phyloP scores from a whole-genome alignment of 208 protist genomes.

The Crithidia fasciculata region DNA sequence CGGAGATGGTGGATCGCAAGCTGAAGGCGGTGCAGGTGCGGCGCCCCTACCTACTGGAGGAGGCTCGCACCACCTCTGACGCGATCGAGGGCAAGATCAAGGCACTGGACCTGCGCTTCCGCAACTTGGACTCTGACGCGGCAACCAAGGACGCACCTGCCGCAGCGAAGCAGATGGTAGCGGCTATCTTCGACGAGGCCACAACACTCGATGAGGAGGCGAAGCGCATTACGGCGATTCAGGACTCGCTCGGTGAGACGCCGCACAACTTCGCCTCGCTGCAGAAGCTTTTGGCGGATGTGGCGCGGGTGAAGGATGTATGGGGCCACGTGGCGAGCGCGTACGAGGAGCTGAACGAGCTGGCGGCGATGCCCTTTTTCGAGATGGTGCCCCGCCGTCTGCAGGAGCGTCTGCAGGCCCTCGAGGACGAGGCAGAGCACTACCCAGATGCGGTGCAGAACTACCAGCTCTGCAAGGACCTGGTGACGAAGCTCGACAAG shows the following conservation, averaged over 20 bases:
- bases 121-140: conserved; percentile 39
- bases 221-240: conserved; percentile 80
- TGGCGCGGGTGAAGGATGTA: conserved; percentile 90
- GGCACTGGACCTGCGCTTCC: conserved; percentile 56
- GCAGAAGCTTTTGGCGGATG: conserved; percentile 77
- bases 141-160: conserved; percentile 44
- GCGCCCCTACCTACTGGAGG: conserved; percentile 66
- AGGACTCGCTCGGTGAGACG: conserved; percentile 74
- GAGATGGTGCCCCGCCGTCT: conserved; percentile 93
- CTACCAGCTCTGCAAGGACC: conserved; percentile 65
- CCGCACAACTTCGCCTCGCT: conserved; percentile 60
- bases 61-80: conserved; percentile 52
- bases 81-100: conserved; percentile 66
- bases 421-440: conserved; percentile 59
- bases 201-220: conserved; percentile 60
- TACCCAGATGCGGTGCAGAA: conserved; percentile 63
- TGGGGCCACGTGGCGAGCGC: conserved; percentile 86
- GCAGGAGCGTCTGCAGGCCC: conserved; percentile 72
- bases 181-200: conserved; percentile 75
- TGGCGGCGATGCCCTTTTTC: conserved; percentile 94
- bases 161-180: conserved; percentile 67
- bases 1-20: conserved; percentile 93
- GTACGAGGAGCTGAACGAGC: conserved; percentile 76
- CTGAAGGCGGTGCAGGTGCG: conserved; percentile 88
- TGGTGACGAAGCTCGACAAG: conserved; percentile 45